These are phyloP conservation scores for Blastocystis sp. DNA, from an alignment of 352 stramenopile species.

Conservation along the genomic window DNA sequence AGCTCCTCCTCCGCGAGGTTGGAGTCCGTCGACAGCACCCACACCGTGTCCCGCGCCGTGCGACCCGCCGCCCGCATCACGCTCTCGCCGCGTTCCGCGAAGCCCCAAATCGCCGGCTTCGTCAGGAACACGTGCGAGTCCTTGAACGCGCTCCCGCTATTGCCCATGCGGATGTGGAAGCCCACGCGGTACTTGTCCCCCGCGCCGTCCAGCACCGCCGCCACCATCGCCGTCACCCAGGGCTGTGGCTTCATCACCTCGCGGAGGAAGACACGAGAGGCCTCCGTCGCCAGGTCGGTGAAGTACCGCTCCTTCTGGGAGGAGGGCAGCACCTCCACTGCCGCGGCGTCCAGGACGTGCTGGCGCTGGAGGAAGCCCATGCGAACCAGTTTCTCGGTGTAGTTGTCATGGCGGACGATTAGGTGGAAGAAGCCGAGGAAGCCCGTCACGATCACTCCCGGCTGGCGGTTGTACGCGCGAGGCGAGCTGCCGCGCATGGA, in stretches of 20 bases:
- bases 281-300: slow-evolving; percentile 9
- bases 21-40: slow-evolving; percentile 29
- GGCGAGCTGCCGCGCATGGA: slow-evolving; percentile 35
- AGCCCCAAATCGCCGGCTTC: not conserved
- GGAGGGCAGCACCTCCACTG: not conserved
- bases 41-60: not conserved
- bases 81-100: not conserved
- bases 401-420: slow-evolving; percentile 44
- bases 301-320: slow-evolving; percentile 4
- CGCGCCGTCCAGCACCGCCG: not conserved
- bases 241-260: slow-evolving; percentile 20
- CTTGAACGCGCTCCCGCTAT: slow-evolving; percentile 13
- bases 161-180: slow-evolving; percentile 51
- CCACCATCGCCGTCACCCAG: slow-evolving; percentile 3
- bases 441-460: slow-evolving; percentile 25
- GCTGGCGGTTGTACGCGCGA: not conserved
- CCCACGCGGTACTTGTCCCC: not conserved
- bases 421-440: slow-evolving; percentile 19
- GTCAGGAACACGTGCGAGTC: slow-evolving; percentile 35
- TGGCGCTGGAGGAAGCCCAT: slow-evolving; percentile 32
- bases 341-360: not conserved
- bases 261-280: not conserved
- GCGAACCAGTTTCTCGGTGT: slow-evolving; percentile 5
- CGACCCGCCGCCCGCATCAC: not conserved
- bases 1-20: slow-evolving; percentile 15